Evolutionary conservation across 2,329 filamentous ascomycete species (phyloP), one percentile per base, ranked within the genome.

Genomic region (Akanthomyces dipterigenus): DNA sequence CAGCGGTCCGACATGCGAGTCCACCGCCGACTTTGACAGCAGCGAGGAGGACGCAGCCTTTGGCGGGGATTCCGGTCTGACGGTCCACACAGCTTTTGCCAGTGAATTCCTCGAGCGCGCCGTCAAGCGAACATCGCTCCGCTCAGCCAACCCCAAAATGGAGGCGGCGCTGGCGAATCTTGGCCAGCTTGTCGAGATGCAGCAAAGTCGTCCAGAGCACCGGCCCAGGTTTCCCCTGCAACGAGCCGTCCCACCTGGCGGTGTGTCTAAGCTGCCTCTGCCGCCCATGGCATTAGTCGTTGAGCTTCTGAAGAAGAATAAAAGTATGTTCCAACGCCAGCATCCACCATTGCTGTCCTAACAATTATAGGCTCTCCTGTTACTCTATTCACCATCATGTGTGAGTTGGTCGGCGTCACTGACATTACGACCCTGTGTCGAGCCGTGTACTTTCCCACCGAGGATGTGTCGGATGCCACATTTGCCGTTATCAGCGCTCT

Each of bases 21-120:
- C 74, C 28, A 69, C 70, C 43, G 68, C 68, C 31, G 71, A 71
- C 49, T 72, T 71, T 62, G 76, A 77, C 45, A 76, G 72, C 61
- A 73, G 71, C 54, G 74, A 76, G 16, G 72, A 75, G 6, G 75
- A 78, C 59, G 40, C 55, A 9, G 74, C 73, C 16, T 76, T 79
- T 66, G 75, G 80, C 63, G 80, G 78, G n/a, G 76, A 79, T 65
- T 77, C 78, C 1, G 79, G 78, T 22, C 72, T 82, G 49, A 72
- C 78, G 4, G 77, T 78, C 5, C 80, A 82, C 61, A 79, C 82
- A 3, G 76, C 75, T n/a, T 82, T 83, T 65, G 82, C 80, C 24
- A 80, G 75, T 67, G 78, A 82, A 65, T 81, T 84, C 45, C 76
- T 83, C 24, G 80, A 84, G 65, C 75, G 78, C 62, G 78, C 79